phyloP scores from a whole-genome alignment of 352 stramenopile genomes.

The Aphanomyces cochlioides region DNA sequence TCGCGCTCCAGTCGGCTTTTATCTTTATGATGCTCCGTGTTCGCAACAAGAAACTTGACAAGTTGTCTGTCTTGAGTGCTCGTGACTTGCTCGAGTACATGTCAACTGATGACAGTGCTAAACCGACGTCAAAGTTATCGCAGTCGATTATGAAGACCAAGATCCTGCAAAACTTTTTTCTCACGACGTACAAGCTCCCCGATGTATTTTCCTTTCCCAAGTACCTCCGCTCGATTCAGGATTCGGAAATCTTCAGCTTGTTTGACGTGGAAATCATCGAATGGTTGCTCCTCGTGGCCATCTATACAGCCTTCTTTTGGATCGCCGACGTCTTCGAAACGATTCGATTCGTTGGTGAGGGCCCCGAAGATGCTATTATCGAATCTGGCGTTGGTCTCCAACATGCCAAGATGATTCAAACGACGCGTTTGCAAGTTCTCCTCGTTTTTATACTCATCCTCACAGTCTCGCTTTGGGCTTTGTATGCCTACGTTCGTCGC shows the following conservation, averaged over 20 bases:
- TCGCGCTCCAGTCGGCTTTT: slow-evolving; percentile 26
- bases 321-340: slow-evolving; percentile 13
- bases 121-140: not conserved
- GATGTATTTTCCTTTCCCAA: slow-evolving; percentile 21
- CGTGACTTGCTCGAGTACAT: slow-evolving; percentile 15
- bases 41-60: slow-evolving; percentile 18
- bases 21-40: slow-evolving; percentile 25
- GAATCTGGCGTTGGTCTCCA: not conserved
- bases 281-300: slow-evolving; percentile 17
- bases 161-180: slow-evolving; percentile 27
- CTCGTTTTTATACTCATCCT: slow-evolving; percentile 4
- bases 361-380: not conserved
- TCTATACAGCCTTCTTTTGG: slow-evolving; percentile 19
- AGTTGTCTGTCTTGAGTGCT: slow-evolving; percentile 3
- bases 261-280: slow-evolving; percentile 26
- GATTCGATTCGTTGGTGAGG: not conserved
- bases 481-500: slow-evolving; percentile 15
- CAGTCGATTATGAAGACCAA: slow-evolving; percentile 13
- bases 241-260: slow-evolving; percentile 26
- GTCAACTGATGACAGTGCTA: not conserved
- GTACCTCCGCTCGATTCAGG: slow-evolving; percentile 27
- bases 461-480: not conserved
- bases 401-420: not conserved
- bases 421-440: not conserved
- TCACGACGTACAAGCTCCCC: slow-evolving; percentile 23